Evolutionary conservation across 495 filamentous ascomycete genomes (phyloP), one percentile per base, ranked within the genome.

Genomic region (Saxophila tyrrhenica): DNA sequence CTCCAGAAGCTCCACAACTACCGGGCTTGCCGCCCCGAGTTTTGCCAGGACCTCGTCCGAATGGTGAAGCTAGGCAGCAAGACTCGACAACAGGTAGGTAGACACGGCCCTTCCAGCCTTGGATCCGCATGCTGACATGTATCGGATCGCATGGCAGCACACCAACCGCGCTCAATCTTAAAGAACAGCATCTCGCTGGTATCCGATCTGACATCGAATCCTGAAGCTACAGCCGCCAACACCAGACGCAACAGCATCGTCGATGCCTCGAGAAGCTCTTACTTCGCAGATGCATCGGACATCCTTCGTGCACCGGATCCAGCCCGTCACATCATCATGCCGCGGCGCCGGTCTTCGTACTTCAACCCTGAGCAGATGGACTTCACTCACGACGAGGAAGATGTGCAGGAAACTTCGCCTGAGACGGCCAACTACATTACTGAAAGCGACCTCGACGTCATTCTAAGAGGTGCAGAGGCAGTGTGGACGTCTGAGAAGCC

Each of bases 141-240:
- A 3, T n/a, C 41, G 17, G 41, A 17, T 17, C 41, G n/a, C 41
- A 44, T 21, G 25, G 20, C 24, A 25, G 21, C 45, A 25, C 45
- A 48, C 38, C 48, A 51, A 21, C 44, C 39, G 1, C 57, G 48
- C 22, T 60, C 57, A 2, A 56, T 60, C 42, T 39, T 60, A 16
- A 60, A 60, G 57, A 55, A 55, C 24, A 48, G 52, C 19, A 22
- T n/a, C n/a, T n/a, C n/a, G n/a, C n/a, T n/a, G n/a, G n/a, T 43
- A 13, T 52, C 19, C 3, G 3, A 24, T 9, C 16, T 29, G 17
- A 25, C 57, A 13, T 29, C 22, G 15, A 56, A 16, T 39, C 15
- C 29, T 16, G 47, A 56, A 19, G 11, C 43, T 10, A 60, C 52
- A 22, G 42, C 13, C 1, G 47, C 48, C 3, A 60, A 60, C 22